A percentile compares a stretch with the other conserved stretches of the same genome.
Evolutionary conservation across 2,329 filamentous ascomycete species (phyloP).

Genomic region (Fusarium nanum): DNA sequence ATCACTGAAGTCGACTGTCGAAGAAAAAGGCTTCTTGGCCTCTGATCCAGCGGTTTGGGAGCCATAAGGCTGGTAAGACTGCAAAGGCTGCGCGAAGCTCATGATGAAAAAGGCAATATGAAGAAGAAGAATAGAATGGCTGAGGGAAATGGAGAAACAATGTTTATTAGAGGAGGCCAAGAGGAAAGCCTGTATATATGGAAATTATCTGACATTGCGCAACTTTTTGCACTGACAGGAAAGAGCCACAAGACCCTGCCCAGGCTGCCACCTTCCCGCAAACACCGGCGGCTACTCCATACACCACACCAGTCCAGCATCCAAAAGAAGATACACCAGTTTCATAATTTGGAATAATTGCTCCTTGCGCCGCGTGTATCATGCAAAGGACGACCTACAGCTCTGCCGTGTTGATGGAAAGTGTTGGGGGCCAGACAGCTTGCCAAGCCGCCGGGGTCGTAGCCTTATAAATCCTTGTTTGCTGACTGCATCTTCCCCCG

Average conservation of each 20-base stretch:
- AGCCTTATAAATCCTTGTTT: neutral
- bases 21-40: neutral
- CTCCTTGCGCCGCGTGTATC: neutral
- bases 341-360: neutral
- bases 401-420: neutral
- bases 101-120: neutral
- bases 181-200: neutral
- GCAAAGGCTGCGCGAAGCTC: constrained; percentile 2
- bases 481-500: neutral
- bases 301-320: neutral
- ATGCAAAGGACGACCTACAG: neutral
- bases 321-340: neutral
- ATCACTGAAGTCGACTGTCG: constrained; percentile 8
- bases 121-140: neutral
- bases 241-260: neutral
- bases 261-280: neutral
- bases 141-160: neutral
- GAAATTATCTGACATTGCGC: too few species aligned
- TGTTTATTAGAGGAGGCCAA: neutral
- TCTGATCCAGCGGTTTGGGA: neutral
- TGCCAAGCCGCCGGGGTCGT: neutral
- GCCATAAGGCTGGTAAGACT: constrained; percentile 2
- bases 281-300: neutral
- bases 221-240: neutral
- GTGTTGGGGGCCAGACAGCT: neutral